Evolutionary conservation across 2,329 filamentous ascomycete species (phyloP).

Genomic region (Aspergillus sergii): DNA sequence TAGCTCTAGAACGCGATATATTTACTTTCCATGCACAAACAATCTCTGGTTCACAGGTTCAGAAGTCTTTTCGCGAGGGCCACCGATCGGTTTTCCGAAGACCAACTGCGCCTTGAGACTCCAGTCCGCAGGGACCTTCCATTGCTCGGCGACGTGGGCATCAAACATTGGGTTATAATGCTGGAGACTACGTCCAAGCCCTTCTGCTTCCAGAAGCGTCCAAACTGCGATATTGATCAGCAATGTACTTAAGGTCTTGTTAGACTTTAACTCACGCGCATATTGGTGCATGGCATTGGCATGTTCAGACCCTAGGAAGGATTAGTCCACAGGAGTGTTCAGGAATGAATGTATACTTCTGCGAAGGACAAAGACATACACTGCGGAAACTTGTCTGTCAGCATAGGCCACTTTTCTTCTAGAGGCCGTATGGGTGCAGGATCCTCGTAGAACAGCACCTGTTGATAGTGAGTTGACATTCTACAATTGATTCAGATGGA

Average conservation of each 20-base stretch:
- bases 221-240: constrained; percentile 55
- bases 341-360: neutral
- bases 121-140: constrained; percentile 73
- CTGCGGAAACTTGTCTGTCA: constrained; percentile 75
- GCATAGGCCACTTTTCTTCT: constrained; percentile 70
- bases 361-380: constrained; percentile 47
- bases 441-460: constrained; percentile 85
- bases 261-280: constrained; percentile 44
- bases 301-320: constrained; percentile 60
- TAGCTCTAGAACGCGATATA: neutral
- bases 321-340: neutral
- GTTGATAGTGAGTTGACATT: neutral
- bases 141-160: constrained; percentile 67
- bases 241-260: neutral
- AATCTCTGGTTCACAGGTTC: constrained; percentile 67
- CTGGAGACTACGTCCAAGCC: constrained; percentile 85
- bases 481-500: no score
- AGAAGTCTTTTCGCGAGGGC: constrained; percentile 64
- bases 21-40: constrained; percentile 58
- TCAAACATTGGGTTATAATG: constrained; percentile 91
- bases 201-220: constrained; percentile 80
- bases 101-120: constrained; percentile 80
- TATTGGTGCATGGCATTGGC: constrained; percentile 81
- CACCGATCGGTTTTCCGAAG: constrained; percentile 65
- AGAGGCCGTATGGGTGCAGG: constrained; percentile 65